These are phyloP conservation scores for Fusarium vanettenii DNA, from an alignment of 2,329 filamentous ascomycete genomes.

Conservation along the genomic window DNA sequence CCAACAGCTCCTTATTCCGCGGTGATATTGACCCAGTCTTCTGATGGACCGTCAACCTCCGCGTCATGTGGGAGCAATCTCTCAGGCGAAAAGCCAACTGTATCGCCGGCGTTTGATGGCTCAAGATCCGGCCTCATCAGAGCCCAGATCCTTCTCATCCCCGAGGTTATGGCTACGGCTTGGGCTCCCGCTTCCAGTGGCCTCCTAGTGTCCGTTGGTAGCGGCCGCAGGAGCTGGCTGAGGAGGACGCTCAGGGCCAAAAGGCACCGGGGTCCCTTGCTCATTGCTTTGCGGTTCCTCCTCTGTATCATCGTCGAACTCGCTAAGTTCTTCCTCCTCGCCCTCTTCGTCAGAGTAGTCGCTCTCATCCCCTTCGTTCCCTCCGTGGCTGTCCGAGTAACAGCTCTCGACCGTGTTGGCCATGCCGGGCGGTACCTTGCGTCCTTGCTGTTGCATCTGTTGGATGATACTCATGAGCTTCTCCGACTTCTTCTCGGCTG, in stretches of 20 bases:
- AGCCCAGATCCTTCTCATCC: background rate
- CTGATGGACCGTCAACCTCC: conserved; percentile 18
- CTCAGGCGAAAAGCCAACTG: background rate
- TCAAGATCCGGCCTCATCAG: background rate
- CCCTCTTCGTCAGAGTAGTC: conserved; percentile 74
- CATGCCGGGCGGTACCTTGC: conserved; percentile 76
- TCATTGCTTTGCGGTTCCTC: conserved; percentile 58
- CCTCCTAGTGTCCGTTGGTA: conserved; percentile 59
- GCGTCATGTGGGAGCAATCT: conserved; percentile 10
- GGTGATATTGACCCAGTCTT: conserved; percentile 12
- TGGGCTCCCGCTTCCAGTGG: conserved; percentile 30
- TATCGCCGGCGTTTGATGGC: background rate
- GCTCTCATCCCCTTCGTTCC: conserved; percentile 67
- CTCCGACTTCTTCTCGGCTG: conserved; percentile 78
- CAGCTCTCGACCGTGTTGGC: conserved; percentile 68
- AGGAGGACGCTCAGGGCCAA: conserved; percentile 62
- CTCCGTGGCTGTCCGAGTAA: conserved; percentile 65
- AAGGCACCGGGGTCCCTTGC: conserved; percentile 54
- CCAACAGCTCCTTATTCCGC: conserved; percentile 2
- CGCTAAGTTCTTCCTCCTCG: conserved; percentile 71
- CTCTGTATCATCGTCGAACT: conserved; percentile 72
- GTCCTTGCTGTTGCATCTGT: conserved; percentile 94
- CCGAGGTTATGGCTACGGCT: conserved; percentile 17
- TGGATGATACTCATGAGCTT: conserved; percentile 95
- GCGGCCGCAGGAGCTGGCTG: conserved; percentile 48